phyloP scores from a whole-genome alignment of 768 basidiomycete species.

The Tylopilus felleus region DNA sequence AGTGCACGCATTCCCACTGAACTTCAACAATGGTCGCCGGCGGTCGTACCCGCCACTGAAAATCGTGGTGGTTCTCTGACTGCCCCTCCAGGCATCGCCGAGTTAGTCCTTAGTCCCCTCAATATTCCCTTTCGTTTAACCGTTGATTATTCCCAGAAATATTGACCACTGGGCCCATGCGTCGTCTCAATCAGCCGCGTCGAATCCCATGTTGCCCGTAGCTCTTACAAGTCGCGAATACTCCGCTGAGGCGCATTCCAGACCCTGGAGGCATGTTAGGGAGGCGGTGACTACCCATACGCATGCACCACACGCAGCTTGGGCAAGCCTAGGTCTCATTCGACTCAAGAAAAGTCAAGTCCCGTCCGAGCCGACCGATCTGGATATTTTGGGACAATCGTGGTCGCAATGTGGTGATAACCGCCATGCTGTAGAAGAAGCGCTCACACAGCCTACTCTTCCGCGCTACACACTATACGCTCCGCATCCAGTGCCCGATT shows the following conservation, averaged over 20 bases:
- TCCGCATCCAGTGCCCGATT: neutral
- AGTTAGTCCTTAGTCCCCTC: slow-evolving; percentile 10
- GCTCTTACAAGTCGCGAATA: neutral
- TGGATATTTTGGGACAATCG: neutral
- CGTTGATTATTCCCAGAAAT: slow-evolving; percentile 5
- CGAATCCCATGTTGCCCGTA: neutral
- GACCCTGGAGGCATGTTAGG: neutral
- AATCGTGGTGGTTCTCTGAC: slow-evolving; percentile 1
- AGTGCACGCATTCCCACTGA: neutral
- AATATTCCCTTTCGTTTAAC: neutral
- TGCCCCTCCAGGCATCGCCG: neutral
- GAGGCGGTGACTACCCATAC: neutral
- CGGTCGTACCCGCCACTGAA: neutral
- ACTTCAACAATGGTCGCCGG: neutral
- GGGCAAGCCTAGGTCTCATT: neutral
- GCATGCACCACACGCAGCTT: neutral
- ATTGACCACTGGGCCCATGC: neutral
- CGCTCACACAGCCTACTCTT: slow-evolving; percentile 8
- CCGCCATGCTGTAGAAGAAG: slow-evolving; percentile 20
- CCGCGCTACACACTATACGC: neutral
- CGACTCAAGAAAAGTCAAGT: slow-evolving; percentile 5
- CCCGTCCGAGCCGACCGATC: slow-evolving; percentile 6
- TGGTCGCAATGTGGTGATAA: neutral
- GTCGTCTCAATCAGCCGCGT: neutral
- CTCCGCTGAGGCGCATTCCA: neutral